Evolutionary conservation across 345 rosid species (phyloP).

Genomic region (Rhodomyrtus tomentosa): DNA sequence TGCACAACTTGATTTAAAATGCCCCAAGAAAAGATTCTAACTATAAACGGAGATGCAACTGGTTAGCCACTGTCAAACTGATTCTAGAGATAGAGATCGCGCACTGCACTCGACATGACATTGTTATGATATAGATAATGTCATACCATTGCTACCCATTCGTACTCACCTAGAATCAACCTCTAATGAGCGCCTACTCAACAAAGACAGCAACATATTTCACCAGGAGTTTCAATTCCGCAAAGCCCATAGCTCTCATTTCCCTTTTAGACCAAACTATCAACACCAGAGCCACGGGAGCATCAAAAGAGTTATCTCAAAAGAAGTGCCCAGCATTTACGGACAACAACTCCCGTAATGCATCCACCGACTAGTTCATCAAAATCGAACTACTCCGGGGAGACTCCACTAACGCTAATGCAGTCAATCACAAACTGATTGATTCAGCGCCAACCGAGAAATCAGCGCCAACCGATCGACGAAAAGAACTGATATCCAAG

Average conservation of each 20-base stretch:
- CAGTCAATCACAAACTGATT: not conserved
- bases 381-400: not conserved
- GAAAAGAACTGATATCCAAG: not conserved
- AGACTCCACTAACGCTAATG: not conserved
- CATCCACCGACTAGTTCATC: not conserved
- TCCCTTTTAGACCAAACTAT: constrained; percentile 12
- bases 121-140: not conserved
- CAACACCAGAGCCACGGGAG: constrained; percentile 1
- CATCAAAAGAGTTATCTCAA: not conserved
- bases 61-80: not conserved
- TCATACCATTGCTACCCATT: not conserved
- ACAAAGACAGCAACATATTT: constrained; percentile 95
- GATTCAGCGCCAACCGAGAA: not conserved
- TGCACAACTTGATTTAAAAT: not conserved
- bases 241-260: constrained; percentile 59
- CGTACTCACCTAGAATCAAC: constrained; percentile 69
- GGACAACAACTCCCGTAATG: not conserved
- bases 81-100: not conserved
- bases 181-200: constrained; percentile 90
- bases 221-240: constrained; percentile 30
- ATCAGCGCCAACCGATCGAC: not conserved
- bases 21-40: not conserved
- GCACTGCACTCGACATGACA: not conserved
- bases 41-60: not conserved
- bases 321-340: not conserved